These are phyloP conservation scores for Theileria parva DNA, from an alignment of 169 alveolate genomes.

Conservation along the genomic window DNA sequence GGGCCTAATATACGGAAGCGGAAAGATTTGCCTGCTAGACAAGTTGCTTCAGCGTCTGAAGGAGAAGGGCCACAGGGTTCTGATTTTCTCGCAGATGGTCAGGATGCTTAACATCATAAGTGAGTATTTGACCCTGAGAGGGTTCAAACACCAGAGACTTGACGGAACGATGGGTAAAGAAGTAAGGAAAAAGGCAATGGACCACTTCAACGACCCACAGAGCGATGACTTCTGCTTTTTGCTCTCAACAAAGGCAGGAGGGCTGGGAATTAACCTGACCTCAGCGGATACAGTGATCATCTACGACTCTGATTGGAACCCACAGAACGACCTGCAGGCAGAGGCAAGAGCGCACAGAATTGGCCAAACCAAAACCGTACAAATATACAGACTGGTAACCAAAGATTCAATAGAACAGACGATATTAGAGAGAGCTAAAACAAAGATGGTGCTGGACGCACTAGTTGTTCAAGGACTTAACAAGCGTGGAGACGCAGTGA, in stretches of 20 bases:
- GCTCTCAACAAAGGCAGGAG: slow-evolving; percentile 98
- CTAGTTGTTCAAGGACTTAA: slow-evolving; percentile 91
- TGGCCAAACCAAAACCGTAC: slow-evolving; percentile 96
- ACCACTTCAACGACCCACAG: slow-evolving; percentile 91
- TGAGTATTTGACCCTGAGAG: slow-evolving; percentile 92
- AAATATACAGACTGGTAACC: slow-evolving; percentile 93
- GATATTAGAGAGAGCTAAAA: slow-evolving; percentile 96
- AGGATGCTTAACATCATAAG: slow-evolving; percentile 94
- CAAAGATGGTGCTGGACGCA: slow-evolving; percentile 95
- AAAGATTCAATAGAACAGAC: slow-evolving; percentile 96
- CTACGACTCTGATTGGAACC: slow-evolving; percentile 98
- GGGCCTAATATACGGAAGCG: slow-evolving; percentile 87
- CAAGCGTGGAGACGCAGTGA: slow-evolving; percentile 74
- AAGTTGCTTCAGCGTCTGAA: slow-evolving; percentile 87
- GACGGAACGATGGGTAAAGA: slow-evolving; percentile 98
- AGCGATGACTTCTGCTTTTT: slow-evolving; percentile 93
- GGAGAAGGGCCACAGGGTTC: slow-evolving; percentile 91
- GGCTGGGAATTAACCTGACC: slow-evolving; percentile 93
- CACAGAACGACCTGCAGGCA: slow-evolving; percentile 98
- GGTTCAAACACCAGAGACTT: slow-evolving; percentile 93
- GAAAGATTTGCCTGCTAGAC: slow-evolving; percentile 93
- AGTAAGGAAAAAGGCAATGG: slow-evolving; percentile 94
- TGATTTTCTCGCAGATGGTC: slow-evolving; percentile 96
- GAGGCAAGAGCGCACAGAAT: slow-evolving; percentile 99
- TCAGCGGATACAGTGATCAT: slow-evolving; percentile 95